A percentile compares a stretch with the other conserved stretches of the same genome.
Evolutionary conservation across 148 eudicot genomes (phyloP).

Genomic region (Chenopodium suecicum): DNA sequence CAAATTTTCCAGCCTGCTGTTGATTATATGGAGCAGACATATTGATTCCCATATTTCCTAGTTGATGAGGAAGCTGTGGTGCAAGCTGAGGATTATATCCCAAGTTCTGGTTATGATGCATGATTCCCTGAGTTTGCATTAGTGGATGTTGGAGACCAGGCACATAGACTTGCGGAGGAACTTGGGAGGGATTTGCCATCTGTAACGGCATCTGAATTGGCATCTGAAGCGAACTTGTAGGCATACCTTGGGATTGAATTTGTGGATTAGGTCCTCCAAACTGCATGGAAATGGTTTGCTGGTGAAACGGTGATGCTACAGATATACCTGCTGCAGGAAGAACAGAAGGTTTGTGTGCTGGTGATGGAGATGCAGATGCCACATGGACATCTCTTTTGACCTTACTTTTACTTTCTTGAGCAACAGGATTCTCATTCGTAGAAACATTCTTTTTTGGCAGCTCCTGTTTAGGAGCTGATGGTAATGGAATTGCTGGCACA

Average conservation of each 20-base stretch:
- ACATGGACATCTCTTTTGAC: constrained; percentile 47
- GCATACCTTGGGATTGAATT: constrained; percentile 50
- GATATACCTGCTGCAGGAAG: constrained; percentile 46
- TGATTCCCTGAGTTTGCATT: constrained; percentile 71
- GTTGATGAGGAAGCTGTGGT: constrained; percentile 55
- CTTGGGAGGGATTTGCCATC: constrained; percentile 52
- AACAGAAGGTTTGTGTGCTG: constrained; percentile 52
- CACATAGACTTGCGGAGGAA: constrained; percentile 55
- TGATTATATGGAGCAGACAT: constrained; percentile 56
- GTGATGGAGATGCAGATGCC: constrained; percentile 42
- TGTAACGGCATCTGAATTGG: constrained; percentile 51
- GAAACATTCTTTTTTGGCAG: constrained; percentile 49
- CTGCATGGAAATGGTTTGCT: constrained; percentile 44
- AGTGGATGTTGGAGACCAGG: constrained; percentile 64
- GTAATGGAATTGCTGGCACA: constrained; percentile 42
- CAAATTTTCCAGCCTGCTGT: constrained; percentile 49
- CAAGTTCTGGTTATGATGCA: constrained; percentile 70
- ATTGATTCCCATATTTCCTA: constrained; percentile 64
- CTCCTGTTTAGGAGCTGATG: constrained; percentile 54
- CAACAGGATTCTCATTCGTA: constrained; percentile 31
- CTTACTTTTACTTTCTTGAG: constrained; percentile 36
- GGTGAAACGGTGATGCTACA: constrained; percentile 46
- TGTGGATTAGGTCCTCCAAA: constrained; percentile 57
- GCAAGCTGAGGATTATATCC: constrained; percentile 62
- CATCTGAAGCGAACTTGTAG: constrained; percentile 47